Percentiles rank a stretch among this genome's conserved stretches.
Conservation (phyloP, 2,329 filamentous ascomycete genomes). For the Amphichorda felina region DNA sequence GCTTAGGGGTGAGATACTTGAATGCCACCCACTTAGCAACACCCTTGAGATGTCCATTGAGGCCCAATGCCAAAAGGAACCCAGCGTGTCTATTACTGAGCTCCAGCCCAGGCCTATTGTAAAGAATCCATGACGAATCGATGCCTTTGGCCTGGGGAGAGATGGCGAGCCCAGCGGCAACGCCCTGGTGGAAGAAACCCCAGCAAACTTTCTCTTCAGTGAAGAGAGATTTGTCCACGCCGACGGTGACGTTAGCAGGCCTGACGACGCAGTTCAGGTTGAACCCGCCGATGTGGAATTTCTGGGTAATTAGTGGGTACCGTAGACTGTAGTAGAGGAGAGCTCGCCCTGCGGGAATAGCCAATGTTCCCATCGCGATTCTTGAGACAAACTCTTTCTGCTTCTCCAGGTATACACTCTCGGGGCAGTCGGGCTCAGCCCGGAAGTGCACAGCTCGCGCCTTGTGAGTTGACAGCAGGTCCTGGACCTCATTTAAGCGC, state of each 20-base stretch:
- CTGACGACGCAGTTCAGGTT: conserved; percentile 87
- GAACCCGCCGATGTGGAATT: conserved; percentile 80
- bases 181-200: conserved; percentile 97
- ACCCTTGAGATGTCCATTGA: conserved; percentile 89
- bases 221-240: conserved; percentile 78
- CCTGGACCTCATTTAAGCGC: conserved; percentile 74
- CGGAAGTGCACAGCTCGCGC: conserved; percentile 68
- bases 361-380: conserved; percentile 76
- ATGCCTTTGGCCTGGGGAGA: conserved; percentile 85
- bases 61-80: conserved; percentile 76
- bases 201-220: conserved; percentile 96
- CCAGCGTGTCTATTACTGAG: conserved; percentile 94
- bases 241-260: conserved; percentile 82
- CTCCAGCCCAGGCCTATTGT: conserved; percentile 82
- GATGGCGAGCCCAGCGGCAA: conserved; percentile 84
- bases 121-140: conserved; percentile 97
- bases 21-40: conserved; percentile 98
- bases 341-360: conserved; percentile 76
- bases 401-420: conserved; percentile 78
- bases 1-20: conserved; percentile 97
- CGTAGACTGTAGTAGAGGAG: conserved; percentile 82
- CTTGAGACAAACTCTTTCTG: conserved; percentile 85
- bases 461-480: conserved; percentile 75
- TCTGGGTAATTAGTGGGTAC: conserved; percentile 83
- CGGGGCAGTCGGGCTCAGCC: conserved; percentile 65